Evolutionary conservation across 306 rosid genomes (phyloP).

Genomic region (Inga laurina): DNA sequence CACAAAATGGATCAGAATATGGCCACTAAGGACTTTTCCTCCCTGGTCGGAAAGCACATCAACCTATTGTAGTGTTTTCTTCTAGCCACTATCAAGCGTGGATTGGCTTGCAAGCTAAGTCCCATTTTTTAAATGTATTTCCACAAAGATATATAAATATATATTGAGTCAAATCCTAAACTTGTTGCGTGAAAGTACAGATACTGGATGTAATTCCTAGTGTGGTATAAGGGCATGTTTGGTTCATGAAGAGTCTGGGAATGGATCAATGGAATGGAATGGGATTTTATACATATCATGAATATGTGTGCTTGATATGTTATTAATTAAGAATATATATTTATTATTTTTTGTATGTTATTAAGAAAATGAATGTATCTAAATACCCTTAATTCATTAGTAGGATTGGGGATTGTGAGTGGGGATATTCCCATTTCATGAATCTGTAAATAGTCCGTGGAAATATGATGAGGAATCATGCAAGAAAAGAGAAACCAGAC

Average conservation of each 20-base stretch:
- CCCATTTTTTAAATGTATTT: not conserved
- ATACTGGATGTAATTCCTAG: not conserved
- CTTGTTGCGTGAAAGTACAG: not conserved
- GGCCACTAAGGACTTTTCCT: not conserved
- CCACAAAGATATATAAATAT: not conserved
- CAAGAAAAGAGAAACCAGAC: not conserved
- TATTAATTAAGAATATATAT: too few species aligned
- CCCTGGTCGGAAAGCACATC: not conserved
- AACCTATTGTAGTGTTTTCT: not conserved
- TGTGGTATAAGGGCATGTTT: not conserved
- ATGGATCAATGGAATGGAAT: not conserved
- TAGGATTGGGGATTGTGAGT: not conserved
- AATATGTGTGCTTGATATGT: not conserved
- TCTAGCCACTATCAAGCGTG: not conserved
- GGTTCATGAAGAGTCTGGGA: not conserved
- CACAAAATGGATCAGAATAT: not conserved
- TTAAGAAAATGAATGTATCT: too few species aligned
- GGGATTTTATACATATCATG: too few species aligned
- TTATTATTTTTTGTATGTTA: too few species aligned
- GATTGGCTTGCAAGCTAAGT: constrained; percentile 6
- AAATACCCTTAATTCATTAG: too few species aligned
- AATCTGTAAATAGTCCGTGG: not conserved
- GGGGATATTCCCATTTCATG: not conserved
- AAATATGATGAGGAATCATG: not conserved
- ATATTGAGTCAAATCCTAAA: not conserved